Conservation (phyloP, 306 rosid species). For the Dicorynia guianensis region DNA sequence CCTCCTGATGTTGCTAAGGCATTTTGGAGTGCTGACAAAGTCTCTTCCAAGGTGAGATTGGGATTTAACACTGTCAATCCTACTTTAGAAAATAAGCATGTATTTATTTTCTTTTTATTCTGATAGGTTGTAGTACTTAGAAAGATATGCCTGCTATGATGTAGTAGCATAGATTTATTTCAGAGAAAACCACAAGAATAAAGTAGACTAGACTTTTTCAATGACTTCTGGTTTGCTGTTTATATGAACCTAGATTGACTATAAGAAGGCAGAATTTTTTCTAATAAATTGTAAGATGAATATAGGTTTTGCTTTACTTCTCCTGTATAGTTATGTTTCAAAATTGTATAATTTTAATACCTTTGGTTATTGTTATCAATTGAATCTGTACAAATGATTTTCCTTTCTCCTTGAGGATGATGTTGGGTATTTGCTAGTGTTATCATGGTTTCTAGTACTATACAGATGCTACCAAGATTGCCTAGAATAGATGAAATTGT, state of each 20-base stretch:
- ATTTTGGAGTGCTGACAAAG: constrained; percentile 82
- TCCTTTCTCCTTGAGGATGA: not conserved
- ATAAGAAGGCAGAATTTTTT: constrained; percentile 2
- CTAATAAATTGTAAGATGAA: not conserved
- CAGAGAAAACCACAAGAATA: constrained; percentile 52
- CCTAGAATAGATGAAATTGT: not conserved
- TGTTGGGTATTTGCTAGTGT: not conserved
- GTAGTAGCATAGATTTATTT: constrained; percentile 40
- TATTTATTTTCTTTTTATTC: constrained; percentile 19
- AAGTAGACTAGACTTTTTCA: not conserved
- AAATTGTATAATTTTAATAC: constrained; percentile 16
- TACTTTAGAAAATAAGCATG: not conserved
- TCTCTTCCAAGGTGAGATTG: constrained; percentile 88
- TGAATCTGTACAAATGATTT: constrained; percentile 13
- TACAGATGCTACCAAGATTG: constrained; percentile 27
- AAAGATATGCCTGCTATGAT: constrained; percentile 14
- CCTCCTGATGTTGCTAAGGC: constrained; percentile 94
- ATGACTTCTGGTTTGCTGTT: not conserved
- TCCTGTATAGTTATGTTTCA: not conserved
- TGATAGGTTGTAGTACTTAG: not conserved
- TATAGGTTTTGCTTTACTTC: not conserved
- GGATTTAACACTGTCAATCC: constrained; percentile 10
- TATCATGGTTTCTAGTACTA: not conserved
- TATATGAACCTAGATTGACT: not conserved
- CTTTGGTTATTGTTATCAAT: constrained; percentile 18